phyloP scores from a whole-genome alignment of 495 filamentous ascomycete genomes.

The Aspergillus coremiiformis region DNA sequence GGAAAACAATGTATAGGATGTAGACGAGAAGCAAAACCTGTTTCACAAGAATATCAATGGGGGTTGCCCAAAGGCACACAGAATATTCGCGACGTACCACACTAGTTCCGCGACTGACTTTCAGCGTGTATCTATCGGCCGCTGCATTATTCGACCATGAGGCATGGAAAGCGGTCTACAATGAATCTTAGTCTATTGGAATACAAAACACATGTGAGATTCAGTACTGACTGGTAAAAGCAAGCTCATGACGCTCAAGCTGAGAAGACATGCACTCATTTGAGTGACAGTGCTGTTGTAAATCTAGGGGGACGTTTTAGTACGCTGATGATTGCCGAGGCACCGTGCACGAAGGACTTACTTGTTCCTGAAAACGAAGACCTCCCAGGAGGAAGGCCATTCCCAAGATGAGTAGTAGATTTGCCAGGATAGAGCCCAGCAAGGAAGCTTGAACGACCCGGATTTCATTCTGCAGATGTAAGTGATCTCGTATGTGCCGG shows the following conservation, averaged over 20 bases:
- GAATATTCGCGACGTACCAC: conserved; percentile 47
- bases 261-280: conserved; percentile 89
- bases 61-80: neutral
- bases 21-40: conserved; percentile 76
- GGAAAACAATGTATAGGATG: conserved; percentile 77
- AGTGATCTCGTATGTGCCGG: conserved; percentile 12
- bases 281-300: conserved; percentile 94
- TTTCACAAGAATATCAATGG: neutral
- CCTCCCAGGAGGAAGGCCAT: conserved; percentile 87
- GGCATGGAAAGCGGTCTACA: conserved; percentile 80
- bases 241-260: conserved; percentile 80
- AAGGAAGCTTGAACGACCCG: conserved; percentile 83
- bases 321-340: neutral
- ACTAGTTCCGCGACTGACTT: conserved; percentile 85
- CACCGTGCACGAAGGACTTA: conserved; percentile 23
- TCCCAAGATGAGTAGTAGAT: conserved; percentile 79
- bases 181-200: neutral
- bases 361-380: conserved; percentile 80
- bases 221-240: conserved; percentile 54
- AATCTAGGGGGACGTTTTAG: conserved; percentile 42
- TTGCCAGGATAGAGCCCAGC: conserved; percentile 80
- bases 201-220: too few relatives aligned
- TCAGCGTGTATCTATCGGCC: conserved; percentile 63
- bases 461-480: conserved; percentile 61
- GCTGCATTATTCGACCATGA: conserved; percentile 57